Percentiles rank a stretch among this genome's conserved stretches.
Evolutionary conservation across 192 early-diverging fungal genomes (phyloP).

Genomic region (Gryganskiella cystojenkinii): DNA sequence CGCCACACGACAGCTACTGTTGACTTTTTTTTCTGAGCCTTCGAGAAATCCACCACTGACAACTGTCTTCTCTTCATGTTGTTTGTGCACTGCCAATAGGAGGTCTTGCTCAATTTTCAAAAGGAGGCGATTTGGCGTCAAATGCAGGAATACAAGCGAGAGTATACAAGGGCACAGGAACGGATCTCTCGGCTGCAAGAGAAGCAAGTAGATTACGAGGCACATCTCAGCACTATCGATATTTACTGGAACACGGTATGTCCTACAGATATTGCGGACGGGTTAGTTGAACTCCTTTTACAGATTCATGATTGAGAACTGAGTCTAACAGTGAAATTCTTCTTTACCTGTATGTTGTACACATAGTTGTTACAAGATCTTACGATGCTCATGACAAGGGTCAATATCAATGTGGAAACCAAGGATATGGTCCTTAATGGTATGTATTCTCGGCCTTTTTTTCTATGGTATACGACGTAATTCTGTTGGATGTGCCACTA

Average conservation of each 20-base stretch:
- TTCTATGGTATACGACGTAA: background rate
- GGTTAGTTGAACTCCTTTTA: background rate
- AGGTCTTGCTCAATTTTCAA: constrained; percentile 57
- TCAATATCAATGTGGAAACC: constrained; percentile 26
- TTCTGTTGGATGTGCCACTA: background rate
- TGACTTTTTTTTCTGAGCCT: background rate
- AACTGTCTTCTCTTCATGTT: background rate
- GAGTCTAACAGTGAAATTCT: background rate
- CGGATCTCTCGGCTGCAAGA: constrained; percentile 55
- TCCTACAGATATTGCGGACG: no score
- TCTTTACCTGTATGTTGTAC: background rate
- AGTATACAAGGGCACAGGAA: constrained; percentile 57
- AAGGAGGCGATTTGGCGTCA: constrained; percentile 77
- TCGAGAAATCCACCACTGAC: background rate
- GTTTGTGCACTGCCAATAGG: constrained; percentile 13
- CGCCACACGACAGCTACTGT: background rate
- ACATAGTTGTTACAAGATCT: constrained; percentile 38
- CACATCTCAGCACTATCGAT: constrained; percentile 62
- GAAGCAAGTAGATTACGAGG: constrained; percentile 61
- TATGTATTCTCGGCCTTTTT: constrained; percentile 1
- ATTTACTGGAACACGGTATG: constrained; percentile 63
- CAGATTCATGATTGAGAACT: background rate
- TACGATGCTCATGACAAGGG: constrained; percentile 33
- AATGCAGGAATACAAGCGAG: constrained; percentile 77
- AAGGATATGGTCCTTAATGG: constrained; percentile 33